These are phyloP conservation scores for Boletellus sp. DNA, from an alignment of 768 basidiomycete genomes.

Conservation along the genomic window DNA sequence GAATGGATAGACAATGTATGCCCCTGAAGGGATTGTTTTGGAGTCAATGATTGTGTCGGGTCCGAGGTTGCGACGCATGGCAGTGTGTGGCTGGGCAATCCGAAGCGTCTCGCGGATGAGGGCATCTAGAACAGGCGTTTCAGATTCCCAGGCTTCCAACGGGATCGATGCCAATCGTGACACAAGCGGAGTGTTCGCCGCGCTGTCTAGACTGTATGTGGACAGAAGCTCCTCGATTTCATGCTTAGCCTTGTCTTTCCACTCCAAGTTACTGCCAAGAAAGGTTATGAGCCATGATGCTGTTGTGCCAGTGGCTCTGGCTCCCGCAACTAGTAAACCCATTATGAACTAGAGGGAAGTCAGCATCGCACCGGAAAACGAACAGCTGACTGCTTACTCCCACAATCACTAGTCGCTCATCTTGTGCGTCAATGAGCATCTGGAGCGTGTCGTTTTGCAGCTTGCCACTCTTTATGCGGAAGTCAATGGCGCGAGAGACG, in stretches of 20 bases:
- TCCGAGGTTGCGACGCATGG: slow-evolving; percentile 77
- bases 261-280: slow-evolving; percentile 63
- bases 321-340: slow-evolving; percentile 78
- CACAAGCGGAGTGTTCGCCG: slow-evolving; percentile 32
- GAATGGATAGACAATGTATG: slow-evolving; percentile 77
- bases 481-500: slow-evolving; percentile 50
- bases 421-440: slow-evolving; percentile 66
- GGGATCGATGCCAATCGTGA: slow-evolving; percentile 56
- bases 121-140: slow-evolving; percentile 67
- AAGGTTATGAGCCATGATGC: slow-evolving; percentile 76
- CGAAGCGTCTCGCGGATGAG: slow-evolving; percentile 76
- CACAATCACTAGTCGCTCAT: slow-evolving; percentile 64
- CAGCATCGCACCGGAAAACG: slow-evolving; percentile 17
- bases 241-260: slow-evolving; percentile 55
- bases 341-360: slow-evolving; percentile 62
- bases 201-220: slow-evolving; percentile 33
- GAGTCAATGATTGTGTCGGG: slow-evolving; percentile 67
- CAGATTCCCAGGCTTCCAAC: slow-evolving; percentile 64
- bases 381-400: slow-evolving; percentile 46
- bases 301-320: slow-evolving; percentile 75
- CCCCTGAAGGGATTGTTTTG: slow-evolving; percentile 66
- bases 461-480: slow-evolving; percentile 54
- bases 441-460: slow-evolving; percentile 66
- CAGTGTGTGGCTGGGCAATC: slow-evolving; percentile 73
- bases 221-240: slow-evolving; percentile 59